A percentile compares a stretch with the other conserved stretches of the same genome.
These are phyloP conservation scores for Eruca vesicaria DNA, from an alignment of 441 rosid genomes.

Conservation along the genomic window DNA sequence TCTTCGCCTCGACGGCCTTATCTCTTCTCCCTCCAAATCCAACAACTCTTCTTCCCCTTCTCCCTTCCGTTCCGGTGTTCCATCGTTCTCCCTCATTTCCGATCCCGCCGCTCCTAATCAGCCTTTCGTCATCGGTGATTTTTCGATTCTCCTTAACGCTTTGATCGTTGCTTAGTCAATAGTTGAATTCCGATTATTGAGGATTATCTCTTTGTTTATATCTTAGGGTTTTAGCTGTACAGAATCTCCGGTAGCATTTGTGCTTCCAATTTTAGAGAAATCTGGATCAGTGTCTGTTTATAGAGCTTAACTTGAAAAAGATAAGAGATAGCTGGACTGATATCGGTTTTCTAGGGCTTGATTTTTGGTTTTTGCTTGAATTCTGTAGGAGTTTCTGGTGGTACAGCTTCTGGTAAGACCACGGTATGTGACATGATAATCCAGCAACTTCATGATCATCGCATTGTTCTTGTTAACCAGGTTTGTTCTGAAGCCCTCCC, in stretches of 20 bases:
- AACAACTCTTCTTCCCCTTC: slow-evolving; percentile 42
- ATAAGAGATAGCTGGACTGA: background rate
- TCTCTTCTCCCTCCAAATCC: slow-evolving; percentile 49
- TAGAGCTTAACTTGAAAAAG: background rate
- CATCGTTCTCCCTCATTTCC: slow-evolving; percentile 26
- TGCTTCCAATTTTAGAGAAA: background rate
- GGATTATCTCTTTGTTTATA: background rate
- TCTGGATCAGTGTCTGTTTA: background rate
- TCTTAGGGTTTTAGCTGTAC: slow-evolving; percentile 16
- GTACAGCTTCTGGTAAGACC: slow-evolving; percentile 98
- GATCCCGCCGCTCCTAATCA: slow-evolving; percentile 53
- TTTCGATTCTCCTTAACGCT: background rate
- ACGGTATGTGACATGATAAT: slow-evolving; percentile 99
- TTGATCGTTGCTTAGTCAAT: background rate
- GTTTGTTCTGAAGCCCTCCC: slow-evolving; percentile 33
- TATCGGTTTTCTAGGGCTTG: background rate
- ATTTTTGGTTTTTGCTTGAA: background rate
- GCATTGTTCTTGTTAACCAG: slow-evolving; percentile 94
- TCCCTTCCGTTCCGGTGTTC: slow-evolving; percentile 23
- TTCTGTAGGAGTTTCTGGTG: slow-evolving; percentile 86
- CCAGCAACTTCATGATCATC: slow-evolving; percentile 98
- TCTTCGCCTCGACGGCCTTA: slow-evolving; percentile 74
- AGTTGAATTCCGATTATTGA: slow-evolving; percentile 7
- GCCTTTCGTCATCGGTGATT: slow-evolving; percentile 86
- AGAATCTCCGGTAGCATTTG: too few relatives aligned